A percentile compares a stretch with the other conserved stretches of the same genome.
Evolutionary conservation across 495 filamentous ascomycete species (phyloP).

Genomic region (Pyronema omphalodes): DNA sequence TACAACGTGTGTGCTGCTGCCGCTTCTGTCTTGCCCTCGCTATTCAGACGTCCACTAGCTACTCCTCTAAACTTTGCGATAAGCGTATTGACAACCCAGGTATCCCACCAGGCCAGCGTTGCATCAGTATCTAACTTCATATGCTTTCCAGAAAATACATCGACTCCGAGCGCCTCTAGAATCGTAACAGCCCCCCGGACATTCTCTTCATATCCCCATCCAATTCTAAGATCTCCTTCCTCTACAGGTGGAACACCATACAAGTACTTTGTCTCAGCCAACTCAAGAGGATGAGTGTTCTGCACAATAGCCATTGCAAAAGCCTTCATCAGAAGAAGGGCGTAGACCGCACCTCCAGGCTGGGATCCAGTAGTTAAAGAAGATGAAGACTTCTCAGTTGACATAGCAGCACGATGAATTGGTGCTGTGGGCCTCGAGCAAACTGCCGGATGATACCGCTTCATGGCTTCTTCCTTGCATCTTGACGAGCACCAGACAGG

Average conservation of each 20-base stretch:
- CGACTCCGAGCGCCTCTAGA: slow-evolving; percentile 1
- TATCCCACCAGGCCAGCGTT: slow-evolving; percentile 2
- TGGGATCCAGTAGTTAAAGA: not conserved
- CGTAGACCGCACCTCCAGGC: slow-evolving; percentile 42
- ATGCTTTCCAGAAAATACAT: slow-evolving; percentile 3
- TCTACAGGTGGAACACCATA: slow-evolving; percentile 46
- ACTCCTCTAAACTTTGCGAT: slow-evolving; percentile 88
- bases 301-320: slow-evolving; percentile 78
- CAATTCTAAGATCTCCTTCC: not conserved
- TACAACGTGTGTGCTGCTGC: slow-evolving; percentile 46
- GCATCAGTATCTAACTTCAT: not conserved
- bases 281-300: slow-evolving; percentile 59
- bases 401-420: slow-evolving; percentile 42
- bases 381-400: not conserved
- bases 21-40: slow-evolving; percentile 36
- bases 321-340: slow-evolving; percentile 56
- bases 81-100: slow-evolving; percentile 80
- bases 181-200: slow-evolving; percentile 13
- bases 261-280: slow-evolving; percentile 74
- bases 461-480: slow-evolving; percentile 54
- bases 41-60: slow-evolving; percentile 49
- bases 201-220: slow-evolving; percentile 32
- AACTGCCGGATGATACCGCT: slow-evolving; percentile 64
- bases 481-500: slow-evolving; percentile 67
- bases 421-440: slow-evolving; percentile 65